phyloP scores from a whole-genome alignment of 2,329 filamentous ascomycete species.

The Colletotrichum endophyticum region DNA sequence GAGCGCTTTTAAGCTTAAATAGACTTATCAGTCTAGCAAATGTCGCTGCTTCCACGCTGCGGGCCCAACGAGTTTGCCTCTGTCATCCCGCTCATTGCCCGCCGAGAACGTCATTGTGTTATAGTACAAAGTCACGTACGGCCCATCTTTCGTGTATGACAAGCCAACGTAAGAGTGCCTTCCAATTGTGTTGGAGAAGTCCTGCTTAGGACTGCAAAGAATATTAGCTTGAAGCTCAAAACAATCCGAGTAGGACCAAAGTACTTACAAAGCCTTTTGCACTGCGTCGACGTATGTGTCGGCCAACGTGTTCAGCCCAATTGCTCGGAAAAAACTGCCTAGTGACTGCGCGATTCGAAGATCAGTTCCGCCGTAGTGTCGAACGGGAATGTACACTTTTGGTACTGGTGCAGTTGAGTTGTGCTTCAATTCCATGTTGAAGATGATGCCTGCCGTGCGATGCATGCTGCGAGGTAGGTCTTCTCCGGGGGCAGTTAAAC shows the following conservation, averaged over 20 bases:
- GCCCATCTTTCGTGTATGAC: slow-evolving; percentile 3
- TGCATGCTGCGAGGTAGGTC: slow-evolving; percentile 26
- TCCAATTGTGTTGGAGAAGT: slow-evolving; percentile 8
- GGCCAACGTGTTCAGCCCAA: neutral
- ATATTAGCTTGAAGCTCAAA: neutral
- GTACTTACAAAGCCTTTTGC: slow-evolving; percentile 10
- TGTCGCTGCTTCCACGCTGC: slow-evolving; percentile 13
- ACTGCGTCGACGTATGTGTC: slow-evolving; percentile 9
- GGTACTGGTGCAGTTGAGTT: slow-evolving; percentile 23
- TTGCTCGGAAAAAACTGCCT: slow-evolving; percentile 6
- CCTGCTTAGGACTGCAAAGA: neutral
- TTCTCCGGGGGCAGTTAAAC: slow-evolving; percentile 11
- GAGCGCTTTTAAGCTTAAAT: neutral
- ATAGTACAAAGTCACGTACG: slow-evolving; percentile 11
- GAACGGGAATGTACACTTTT: slow-evolving; percentile 38
- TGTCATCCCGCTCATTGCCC: neutral
- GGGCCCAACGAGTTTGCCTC: slow-evolving; percentile 8
- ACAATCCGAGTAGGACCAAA: neutral
- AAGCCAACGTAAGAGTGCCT: slow-evolving; percentile 11
- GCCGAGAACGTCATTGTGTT: slow-evolving; percentile 12
- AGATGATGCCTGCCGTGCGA: slow-evolving; percentile 37
- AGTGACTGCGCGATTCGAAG: slow-evolving; percentile 9
- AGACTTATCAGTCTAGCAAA: neutral
- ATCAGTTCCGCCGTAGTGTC: slow-evolving; percentile 32
- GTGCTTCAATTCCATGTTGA: slow-evolving; percentile 34